Percentiles rank a stretch among this genome's conserved stretches.
These are phyloP conservation scores for Coleophoma cylindrospora DNA, from an alignment of 2,329 filamentous ascomycete genomes.

Conservation along the genomic window DNA sequence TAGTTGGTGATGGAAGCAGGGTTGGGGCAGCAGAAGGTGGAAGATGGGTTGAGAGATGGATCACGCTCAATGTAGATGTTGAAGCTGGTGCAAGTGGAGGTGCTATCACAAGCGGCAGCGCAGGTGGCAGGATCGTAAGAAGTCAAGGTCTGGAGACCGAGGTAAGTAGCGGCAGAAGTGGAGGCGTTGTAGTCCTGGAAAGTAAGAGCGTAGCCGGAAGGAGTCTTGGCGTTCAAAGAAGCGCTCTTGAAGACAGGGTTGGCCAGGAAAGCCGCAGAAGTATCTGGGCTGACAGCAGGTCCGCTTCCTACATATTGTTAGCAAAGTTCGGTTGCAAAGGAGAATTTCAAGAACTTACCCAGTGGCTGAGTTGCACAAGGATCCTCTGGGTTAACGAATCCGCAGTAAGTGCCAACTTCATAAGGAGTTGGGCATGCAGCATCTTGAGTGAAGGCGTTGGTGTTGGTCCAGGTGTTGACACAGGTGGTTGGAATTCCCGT, in stretches of 20 bases:
- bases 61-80: slow-evolving; percentile 30
- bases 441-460: slow-evolving; percentile 3
- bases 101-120: slow-evolving; percentile 18
- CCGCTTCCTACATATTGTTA: slow-evolving; percentile 16
- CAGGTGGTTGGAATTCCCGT: too few species aligned
- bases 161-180: slow-evolving; percentile 17
- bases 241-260: slow-evolving; percentile 13
- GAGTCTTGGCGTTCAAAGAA: slow-evolving; percentile 21
- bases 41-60: slow-evolving; percentile 24
- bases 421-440: slow-evolving; percentile 23
- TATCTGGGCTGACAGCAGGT: slow-evolving; percentile 26
- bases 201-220: slow-evolving; percentile 23
- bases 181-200: slow-evolving; percentile 26
- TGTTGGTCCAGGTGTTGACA: too few species aligned
- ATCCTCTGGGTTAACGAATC: slow-evolving; percentile 32
- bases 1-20: slow-evolving; percentile 26
- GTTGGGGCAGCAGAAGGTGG: slow-evolving; percentile 21
- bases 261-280: slow-evolving; percentile 23
- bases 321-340: too few species aligned
- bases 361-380: slow-evolving; percentile 29
- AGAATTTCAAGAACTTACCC: too few species aligned
- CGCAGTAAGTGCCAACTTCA: slow-evolving; percentile 28
- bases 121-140: slow-evolving; percentile 23
- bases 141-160: slow-evolving; percentile 20
- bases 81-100: slow-evolving; percentile 22